Conservation (phyloP, 371 early-diverging fungal species). For the Mucor ambiguus region DNA sequence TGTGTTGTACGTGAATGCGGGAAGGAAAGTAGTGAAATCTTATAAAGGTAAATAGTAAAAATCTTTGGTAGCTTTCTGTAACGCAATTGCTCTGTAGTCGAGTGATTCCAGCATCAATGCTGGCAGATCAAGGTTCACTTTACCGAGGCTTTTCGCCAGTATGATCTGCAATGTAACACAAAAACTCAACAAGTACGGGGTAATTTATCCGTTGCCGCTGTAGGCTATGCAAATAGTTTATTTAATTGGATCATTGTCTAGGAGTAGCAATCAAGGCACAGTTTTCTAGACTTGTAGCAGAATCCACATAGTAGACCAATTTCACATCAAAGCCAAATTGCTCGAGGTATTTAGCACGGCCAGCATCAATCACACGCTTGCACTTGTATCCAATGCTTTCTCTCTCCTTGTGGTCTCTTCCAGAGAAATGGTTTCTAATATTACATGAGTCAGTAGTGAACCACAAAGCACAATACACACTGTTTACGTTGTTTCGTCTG, state of each 20-base stretch:
- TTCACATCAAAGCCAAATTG: slow-evolving; percentile 58
- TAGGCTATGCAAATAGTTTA: no score
- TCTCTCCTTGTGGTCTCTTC: slow-evolving; percentile 60
- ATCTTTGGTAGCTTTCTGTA: neutral
- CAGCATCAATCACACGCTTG: slow-evolving; percentile 77
- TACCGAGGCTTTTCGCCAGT: neutral
- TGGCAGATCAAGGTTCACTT: neutral
- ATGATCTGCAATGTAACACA: neutral
- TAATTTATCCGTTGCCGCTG: neutral
- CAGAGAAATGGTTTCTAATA: slow-evolving; percentile 55
- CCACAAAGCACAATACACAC: neutral
- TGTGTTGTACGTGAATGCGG: no score
- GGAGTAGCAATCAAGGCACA: slow-evolving; percentile 66
- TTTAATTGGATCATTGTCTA: neutral
- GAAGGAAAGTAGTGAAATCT: no score
- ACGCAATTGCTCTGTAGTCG: neutral
- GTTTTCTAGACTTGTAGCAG: slow-evolving; percentile 71
- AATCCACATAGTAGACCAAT: slow-evolving; percentile 70
- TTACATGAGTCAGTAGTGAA: neutral
- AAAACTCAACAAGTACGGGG: neutral
- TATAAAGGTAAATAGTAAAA: no score
- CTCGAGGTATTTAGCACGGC: slow-evolving; percentile 61
- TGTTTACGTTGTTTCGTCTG: slow-evolving; percentile 51
- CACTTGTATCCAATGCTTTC: slow-evolving; percentile 70
- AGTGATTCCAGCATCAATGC: no score